Evolutionary conservation across 352 stramenopile species (phyloP), one percentile per base, ranked within the genome.

Genomic region (Phytophthora uliginosa): DNA sequence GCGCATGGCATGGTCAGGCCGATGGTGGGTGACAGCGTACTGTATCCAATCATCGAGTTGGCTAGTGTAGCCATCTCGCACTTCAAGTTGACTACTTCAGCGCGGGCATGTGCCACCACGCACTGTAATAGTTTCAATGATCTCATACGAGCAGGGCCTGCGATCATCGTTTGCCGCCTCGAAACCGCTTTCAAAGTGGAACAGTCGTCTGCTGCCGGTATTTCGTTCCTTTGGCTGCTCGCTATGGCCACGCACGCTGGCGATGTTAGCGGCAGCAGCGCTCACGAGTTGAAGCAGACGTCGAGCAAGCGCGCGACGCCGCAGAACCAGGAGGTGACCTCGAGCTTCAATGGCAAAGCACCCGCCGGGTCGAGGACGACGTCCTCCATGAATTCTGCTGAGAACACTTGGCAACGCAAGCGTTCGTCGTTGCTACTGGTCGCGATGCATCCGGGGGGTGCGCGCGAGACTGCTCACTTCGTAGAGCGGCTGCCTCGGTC

Each of bases 341-440:
- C 62, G 20, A 36, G 65, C 6, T 38, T 36, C 20, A 52, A 65
- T 17, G 17, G 20, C 45, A 70, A 74, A 33, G n/a, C 33, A 0
- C 20, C 47, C 7, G 31, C 31, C 5, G 12, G 22, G 13, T n/a
- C 24, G 24, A 65, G 45, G 22, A 42, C 67, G 18, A 59, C 72
- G 34, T 52, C 62, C 1, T 51, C 66, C 20, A 56, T 68, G 9
- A 48, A 64, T 6, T 58, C 48, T 1, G 31, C 33, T 1, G 61
- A 69, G 3, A 22, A 31, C 31, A 55, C 67, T 42, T 76, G 61
- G 52, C 60, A 69, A 40, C 72, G 72, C 45, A 68, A 72, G 63
- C 67, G 62, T n/a, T 76, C 72, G 7, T 69, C 72, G 10, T 8
- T 76, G 38, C 62, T 76, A 42, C 61, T 78, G 33, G 33, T 61